A percentile compares a stretch with the other conserved stretches of the same genome.
Conservation (phyloP, 208 protist genomes). For the Wallacemonas rigidus region DNA sequence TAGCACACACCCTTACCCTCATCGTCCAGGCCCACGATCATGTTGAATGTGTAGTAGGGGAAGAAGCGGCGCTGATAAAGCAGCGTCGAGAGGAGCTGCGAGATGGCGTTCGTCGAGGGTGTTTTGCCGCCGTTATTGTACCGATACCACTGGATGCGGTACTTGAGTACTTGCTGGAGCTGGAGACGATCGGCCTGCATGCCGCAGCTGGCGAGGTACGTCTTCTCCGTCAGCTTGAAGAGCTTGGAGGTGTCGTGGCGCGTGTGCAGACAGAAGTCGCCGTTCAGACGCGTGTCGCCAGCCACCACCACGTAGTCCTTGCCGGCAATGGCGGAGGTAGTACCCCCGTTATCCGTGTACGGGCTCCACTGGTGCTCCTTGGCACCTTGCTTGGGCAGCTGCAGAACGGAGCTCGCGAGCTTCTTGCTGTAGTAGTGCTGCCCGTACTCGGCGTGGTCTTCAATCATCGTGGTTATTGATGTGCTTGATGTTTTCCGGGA, state of each 20-base stretch:
- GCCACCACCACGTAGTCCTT: conserved; percentile 97
- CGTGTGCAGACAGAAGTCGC: conserved; percentile 97
- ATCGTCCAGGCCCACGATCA: conserved; percentile 96
- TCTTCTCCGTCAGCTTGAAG: conserved; percentile 91
- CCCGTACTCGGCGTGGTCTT: conserved; percentile 78
- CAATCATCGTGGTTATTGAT: conserved; percentile 60
- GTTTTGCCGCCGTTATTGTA: conserved; percentile 93
- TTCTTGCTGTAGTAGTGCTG: conserved; percentile 75
- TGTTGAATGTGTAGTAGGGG: conserved; percentile 99
- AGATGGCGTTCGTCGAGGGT: conserved; percentile 92
- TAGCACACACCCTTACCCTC: conserved; percentile 96
- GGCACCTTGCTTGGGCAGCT: conserved; percentile 69
- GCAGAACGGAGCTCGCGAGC: conserved; percentile 63
- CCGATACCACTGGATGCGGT: conserved; percentile 93
- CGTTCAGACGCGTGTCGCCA: conserved; percentile 97
- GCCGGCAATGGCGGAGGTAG: conserved; percentile 95
- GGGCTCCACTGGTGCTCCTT: conserved; percentile 89
- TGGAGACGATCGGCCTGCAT: conserved; percentile 98
- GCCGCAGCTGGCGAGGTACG: conserved; percentile 94
- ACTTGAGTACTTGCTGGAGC: conserved; percentile 95
- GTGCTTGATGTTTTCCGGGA: neutral
- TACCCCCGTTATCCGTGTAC: conserved; percentile 96
- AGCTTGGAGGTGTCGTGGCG: conserved; percentile 94
- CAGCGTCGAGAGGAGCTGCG: conserved; percentile 97
- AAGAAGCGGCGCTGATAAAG: conserved; percentile 99